Base-by-base conservation (phyloP, 495 filamentous ascomycete species). In the Jackrogersella multiformis region DNA sequence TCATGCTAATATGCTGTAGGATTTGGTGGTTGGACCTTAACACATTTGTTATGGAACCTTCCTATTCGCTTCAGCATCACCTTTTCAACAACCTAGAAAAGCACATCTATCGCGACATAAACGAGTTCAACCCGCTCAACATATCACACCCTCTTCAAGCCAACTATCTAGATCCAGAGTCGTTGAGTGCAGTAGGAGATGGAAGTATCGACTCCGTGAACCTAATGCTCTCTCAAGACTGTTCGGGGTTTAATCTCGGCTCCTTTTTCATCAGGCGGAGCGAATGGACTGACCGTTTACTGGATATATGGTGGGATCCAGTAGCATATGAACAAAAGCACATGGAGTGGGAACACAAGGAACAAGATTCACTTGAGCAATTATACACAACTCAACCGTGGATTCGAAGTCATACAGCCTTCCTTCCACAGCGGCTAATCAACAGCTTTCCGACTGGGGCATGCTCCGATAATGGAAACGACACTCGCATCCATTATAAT, bases 11-110 rank as follows among this genome's bases (percentile, higher is more conserved):
- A 21, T 38, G 12, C 23, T 59, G 20, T 66, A 97, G 93, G 93
- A 95, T 99, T 70, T 99, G 95, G 95, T 99, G 96, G 96, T 82
- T 99, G 36, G 95, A 99, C 75, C 87, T 98, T 9, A 94, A 97
- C 75, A 99, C 96, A 15, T 97, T 96, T 76, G 89, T 99, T 70
- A 98, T 99, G 96, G 94, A 99, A 70, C 91, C 92, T 12, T 90
- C 88, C 7, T 92, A 94, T 74, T 97, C 95, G 1, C 85, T 99
- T 32, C 92, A 97, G 71, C 83, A 84, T 28, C 94, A 97, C 77
- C 85, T 99, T 64, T 97, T 98, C 84, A 88, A 92, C 73, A 77
- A 91, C 64, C 84, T 99, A 51, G 80, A 81, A 16, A 79, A 85
- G 18, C 85, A 87, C 66, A 90, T 90, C 18, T 99, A 99, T 80